phyloP scores from a whole-genome alignment of 805 yeast genomes.

The Saccharomycopsis synnaedendra region DNA sequence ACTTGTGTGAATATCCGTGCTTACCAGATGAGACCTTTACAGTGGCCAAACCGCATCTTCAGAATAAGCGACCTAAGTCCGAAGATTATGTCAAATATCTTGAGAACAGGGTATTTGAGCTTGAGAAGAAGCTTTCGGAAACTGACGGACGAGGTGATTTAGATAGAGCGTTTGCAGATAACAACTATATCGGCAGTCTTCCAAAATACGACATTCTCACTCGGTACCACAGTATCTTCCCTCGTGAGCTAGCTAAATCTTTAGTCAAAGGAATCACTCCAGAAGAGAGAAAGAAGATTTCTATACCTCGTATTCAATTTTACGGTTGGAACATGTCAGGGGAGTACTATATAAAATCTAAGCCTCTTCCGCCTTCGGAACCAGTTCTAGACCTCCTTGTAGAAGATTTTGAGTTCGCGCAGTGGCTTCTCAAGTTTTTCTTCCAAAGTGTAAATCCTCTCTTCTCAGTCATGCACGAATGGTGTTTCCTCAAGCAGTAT shows the following conservation, averaged over 20 bases:
- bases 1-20: slow-evolving; percentile 21
- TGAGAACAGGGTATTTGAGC: neutral
- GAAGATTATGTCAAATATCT: slow-evolving; percentile 18
- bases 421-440: slow-evolving; percentile 26
- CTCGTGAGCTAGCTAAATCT: neutral
- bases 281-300: neutral
- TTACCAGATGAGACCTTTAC: too few relatives aligned
- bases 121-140: neutral
- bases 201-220: neutral
- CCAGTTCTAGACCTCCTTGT: slow-evolving; percentile 11
- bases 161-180: too few relatives aligned
- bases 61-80: neutral
- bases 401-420: neutral
- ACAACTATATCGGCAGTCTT: too few relatives aligned
- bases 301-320: slow-evolving; percentile 23
- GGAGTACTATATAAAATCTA: slow-evolving; percentile 30
- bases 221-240: slow-evolving; percentile 6
- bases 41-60: too few relatives aligned
- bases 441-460: slow-evolving; percentile 42
- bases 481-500: slow-evolving; percentile 40
- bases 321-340: slow-evolving; percentile 65
- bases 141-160: too few relatives aligned
- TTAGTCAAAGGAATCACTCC: neutral
- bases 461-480: slow-evolving; percentile 40
- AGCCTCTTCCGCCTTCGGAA: slow-evolving; percentile 19